These are phyloP conservation scores for Eucalyptus shirleyi DNA, from an alignment of 345 rosid genomes.

Conservation along the genomic window DNA sequence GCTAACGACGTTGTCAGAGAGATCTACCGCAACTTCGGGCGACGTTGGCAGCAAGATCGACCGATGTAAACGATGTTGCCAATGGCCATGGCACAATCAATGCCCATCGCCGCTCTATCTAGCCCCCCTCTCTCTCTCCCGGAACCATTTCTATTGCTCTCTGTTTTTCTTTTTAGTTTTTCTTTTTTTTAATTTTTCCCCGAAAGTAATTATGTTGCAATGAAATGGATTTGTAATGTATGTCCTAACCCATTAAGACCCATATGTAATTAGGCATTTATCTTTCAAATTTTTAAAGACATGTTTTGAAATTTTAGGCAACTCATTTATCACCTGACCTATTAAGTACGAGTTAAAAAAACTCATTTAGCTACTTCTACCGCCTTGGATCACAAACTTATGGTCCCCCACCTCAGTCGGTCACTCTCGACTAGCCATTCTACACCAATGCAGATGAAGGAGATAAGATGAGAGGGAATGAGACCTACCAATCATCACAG, in stretches of 20 bases:
- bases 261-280: background rate
- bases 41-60: background rate
- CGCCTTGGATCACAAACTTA: background rate
- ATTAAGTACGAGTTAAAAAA: background rate
- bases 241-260: background rate
- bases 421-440: background rate
- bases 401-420: background rate
- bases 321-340: background rate
- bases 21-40: background rate
- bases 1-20: background rate
- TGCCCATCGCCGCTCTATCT: background rate
- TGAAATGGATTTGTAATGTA: background rate
- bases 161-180: background rate
- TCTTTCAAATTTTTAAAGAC: background rate
- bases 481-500: slow-evolving; percentile 30
- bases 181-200: background rate
- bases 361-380: background rate
- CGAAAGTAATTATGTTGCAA: background rate
- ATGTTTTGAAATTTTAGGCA: background rate
- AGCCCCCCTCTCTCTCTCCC: background rate
- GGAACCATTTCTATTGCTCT: background rate
- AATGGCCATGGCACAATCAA: background rate
- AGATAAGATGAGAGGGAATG: background rate
- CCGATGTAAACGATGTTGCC: background rate
- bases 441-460: background rate